phyloP scores from a whole-genome alignment of 805 yeast genomes.

The Candida xiaguanensis region DNA sequence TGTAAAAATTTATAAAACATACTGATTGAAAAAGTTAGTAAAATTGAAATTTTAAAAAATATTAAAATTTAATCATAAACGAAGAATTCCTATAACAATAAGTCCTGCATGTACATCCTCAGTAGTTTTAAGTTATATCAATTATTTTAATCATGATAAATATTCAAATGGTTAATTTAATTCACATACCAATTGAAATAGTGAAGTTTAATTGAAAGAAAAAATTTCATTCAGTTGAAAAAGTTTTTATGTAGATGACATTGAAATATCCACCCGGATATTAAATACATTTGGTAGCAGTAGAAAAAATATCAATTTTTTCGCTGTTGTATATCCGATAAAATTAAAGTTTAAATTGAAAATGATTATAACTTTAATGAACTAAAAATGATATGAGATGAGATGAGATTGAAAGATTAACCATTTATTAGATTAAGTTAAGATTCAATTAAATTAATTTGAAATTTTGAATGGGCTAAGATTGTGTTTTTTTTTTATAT shows the following conservation, averaged over 20 bases:
- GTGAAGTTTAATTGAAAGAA: neutral
- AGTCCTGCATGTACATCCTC: slow-evolving; percentile 81
- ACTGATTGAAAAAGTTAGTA: neutral
- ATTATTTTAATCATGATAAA: slow-evolving; percentile 23
- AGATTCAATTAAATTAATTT: too few species aligned
- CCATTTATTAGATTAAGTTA: too few species aligned
- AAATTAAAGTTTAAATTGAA: too few species aligned
- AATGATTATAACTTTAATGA: too few species aligned
- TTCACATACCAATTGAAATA: slow-evolving; percentile 7
- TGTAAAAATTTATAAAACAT: slow-evolving; percentile 1
- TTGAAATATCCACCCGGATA: neutral
- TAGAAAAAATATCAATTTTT: too few species aligned
- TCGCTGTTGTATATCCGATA: too few species aligned
- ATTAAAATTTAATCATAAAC: slow-evolving; percentile 51
- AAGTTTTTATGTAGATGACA: neutral
- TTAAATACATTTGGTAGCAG: neutral
- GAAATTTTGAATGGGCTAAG: too few species aligned
- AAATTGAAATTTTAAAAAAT: neutral
- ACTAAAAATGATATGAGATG: too few species aligned
- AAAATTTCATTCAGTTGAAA: neutral
- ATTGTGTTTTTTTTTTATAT: too few species aligned
- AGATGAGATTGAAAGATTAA: too few species aligned
- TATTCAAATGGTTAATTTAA: neutral
- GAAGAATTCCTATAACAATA: slow-evolving; percentile 66
- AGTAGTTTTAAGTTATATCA: slow-evolving; percentile 37